Conservation (phyloP, 2,329 filamentous ascomycete genomes). For the Sarocladium kiliense region DNA sequence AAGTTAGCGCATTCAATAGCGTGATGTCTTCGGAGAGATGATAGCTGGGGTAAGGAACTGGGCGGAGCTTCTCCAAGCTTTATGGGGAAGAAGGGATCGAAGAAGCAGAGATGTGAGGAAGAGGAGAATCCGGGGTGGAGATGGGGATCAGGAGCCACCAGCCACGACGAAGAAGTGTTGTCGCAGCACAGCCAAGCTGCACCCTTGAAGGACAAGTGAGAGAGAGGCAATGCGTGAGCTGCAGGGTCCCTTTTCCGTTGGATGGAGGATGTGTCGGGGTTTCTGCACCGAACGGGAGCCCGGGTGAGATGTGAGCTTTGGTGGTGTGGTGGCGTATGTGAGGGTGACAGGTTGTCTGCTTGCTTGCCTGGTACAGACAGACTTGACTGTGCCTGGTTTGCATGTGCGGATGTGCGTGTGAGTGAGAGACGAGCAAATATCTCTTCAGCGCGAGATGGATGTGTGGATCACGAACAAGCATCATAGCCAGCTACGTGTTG, state of each 20-base stretch:
- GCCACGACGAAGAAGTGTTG: no score
- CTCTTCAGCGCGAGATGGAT: background rate
- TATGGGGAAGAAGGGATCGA: background rate
- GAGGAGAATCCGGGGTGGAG: background rate
- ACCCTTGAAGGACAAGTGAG: background rate
- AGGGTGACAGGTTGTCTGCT: background rate
- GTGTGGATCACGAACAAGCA: conserved; percentile 2
- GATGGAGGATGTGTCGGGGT: background rate
- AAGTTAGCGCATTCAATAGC: no score
- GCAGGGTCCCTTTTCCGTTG: conserved; percentile 3
- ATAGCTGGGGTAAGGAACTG: no score
- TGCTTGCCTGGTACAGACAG: background rate
- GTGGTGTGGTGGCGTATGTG: background rate
- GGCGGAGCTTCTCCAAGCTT: no score
- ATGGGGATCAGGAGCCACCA: background rate
- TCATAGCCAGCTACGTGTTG: no score
- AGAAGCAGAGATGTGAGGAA: background rate
- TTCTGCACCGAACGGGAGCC: background rate
- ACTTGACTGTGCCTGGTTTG: background rate
- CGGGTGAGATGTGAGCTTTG: background rate
- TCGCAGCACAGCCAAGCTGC: background rate
- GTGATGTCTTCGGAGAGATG: no score
- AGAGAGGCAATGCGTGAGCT: background rate
- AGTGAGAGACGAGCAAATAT: no score
- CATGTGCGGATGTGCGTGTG: no score